Evolutionary conservation across 1,139 yeast genomes (phyloP).

Genomic region (Saccharomyces hybrid): DNA sequence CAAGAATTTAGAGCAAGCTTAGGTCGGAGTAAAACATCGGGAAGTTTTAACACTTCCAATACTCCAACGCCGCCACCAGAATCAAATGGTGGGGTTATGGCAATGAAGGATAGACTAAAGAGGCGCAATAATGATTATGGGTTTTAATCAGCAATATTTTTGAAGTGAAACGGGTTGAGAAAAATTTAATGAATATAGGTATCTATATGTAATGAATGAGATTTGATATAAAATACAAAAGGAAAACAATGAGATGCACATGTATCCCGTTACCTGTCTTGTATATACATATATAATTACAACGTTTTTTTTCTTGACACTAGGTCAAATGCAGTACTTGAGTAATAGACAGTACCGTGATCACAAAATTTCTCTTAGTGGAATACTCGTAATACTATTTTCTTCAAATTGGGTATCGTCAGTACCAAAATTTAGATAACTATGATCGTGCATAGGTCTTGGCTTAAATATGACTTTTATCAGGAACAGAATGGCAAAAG

Average conservation of each 20-base stretch:
- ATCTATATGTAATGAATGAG: neutral
- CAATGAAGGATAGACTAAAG: neutral
- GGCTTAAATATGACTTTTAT: constrained; percentile 41
- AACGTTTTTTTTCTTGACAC: neutral
- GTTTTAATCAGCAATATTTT: neutral
- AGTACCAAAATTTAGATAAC: constrained; percentile 32
- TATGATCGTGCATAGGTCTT: constrained; percentile 38
- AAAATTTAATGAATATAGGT: constrained; percentile 2
- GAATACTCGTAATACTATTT: constrained; percentile 1
- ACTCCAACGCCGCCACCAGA: neutral
- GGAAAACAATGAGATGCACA: neutral
- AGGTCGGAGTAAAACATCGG: neutral
- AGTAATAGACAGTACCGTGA: neutral
- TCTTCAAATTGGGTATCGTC: neutral
- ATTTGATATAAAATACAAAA: neutral
- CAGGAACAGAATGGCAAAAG: constrained; percentile 38
- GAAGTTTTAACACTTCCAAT: neutral
- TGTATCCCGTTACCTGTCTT: neutral
- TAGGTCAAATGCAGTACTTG: neutral
- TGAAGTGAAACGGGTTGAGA: neutral
- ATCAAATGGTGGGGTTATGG: neutral
- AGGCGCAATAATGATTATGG: neutral
- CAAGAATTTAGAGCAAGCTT: neutral
- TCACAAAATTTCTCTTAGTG: constrained; percentile 8
- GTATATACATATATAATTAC: neutral